Conservation (phyloP, 106 monocot species). For the Apostasia ramifera region DNA sequence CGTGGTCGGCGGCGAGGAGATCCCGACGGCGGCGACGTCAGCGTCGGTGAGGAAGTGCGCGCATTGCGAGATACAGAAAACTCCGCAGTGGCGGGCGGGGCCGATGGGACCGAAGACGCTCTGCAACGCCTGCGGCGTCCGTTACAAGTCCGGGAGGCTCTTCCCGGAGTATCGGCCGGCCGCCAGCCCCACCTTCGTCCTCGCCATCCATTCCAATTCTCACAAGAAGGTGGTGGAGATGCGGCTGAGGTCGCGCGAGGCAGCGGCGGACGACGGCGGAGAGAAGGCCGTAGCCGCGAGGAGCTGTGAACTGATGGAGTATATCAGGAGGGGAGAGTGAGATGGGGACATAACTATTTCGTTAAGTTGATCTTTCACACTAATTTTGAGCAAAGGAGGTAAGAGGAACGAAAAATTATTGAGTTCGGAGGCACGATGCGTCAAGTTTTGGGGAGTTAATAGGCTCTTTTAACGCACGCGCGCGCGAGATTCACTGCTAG, state of each 20-base stretch:
- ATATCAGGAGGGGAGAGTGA: constrained; percentile 5
- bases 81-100: constrained; percentile 24
- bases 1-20: not conserved
- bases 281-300: not conserved
- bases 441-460: no score
- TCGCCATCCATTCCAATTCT: constrained; percentile 2
- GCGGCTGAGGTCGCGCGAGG: not conserved
- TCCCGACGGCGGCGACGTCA: no score
- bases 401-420: no score
- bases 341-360: no score
- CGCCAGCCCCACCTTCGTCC: constrained; percentile 20
- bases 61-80: constrained; percentile 7
- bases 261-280: not conserved
- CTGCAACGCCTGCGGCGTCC: constrained; percentile 25
- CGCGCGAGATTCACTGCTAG: no score
- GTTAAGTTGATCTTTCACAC: no score
- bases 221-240: constrained; percentile 8
- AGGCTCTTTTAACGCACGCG: no score
- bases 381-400: no score
- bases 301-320: constrained; percentile 2
- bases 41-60: not conserved
- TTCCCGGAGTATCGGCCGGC: constrained; percentile 45
- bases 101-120: constrained; percentile 20
- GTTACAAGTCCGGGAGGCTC: constrained; percentile 19
- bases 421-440: no score